Conservation (phyloP, 108 stramenopile species). For the Cyclotella sp. region DNA sequence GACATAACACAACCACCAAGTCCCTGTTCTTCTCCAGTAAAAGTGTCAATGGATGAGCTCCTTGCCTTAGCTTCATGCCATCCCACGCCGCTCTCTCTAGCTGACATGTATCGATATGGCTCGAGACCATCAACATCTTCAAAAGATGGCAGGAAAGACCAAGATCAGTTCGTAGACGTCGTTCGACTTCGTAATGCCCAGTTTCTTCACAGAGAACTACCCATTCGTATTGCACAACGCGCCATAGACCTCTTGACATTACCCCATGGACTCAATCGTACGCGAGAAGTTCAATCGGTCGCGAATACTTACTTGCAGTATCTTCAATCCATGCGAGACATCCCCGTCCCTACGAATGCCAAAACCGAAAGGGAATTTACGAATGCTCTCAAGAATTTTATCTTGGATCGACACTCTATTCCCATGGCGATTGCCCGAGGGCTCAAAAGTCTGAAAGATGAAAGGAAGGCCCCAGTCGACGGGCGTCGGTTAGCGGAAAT, state of each 20-base stretch:
- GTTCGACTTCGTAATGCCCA: slow-evolving; percentile 86
- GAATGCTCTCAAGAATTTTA: slow-evolving; percentile 43
- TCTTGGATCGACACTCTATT: slow-evolving; percentile 79
- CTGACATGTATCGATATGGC: slow-evolving; percentile 91
- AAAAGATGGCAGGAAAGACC: neutral
- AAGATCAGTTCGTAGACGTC: slow-evolving; percentile 33
- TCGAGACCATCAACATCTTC: slow-evolving; percentile 38
- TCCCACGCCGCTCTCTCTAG: slow-evolving; percentile 80
- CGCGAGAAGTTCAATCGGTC: slow-evolving; percentile 70
- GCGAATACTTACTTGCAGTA: slow-evolving; percentile 77
- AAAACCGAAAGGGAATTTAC: slow-evolving; percentile 77
- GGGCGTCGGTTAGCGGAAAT: slow-evolving; percentile 67
- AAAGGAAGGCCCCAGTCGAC: slow-evolving; percentile 50
- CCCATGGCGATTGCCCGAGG: slow-evolving; percentile 80
- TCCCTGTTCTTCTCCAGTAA: slow-evolving; percentile 4
- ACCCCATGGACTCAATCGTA: slow-evolving; percentile 78
- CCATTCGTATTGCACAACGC: slow-evolving; percentile 92
- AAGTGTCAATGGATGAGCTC: slow-evolving; percentile 68
- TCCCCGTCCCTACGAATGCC: slow-evolving; percentile 59
- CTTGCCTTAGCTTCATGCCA: slow-evolving; percentile 71
- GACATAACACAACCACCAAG: neutral
- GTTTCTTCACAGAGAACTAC: slow-evolving; percentile 90
- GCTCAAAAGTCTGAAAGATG: slow-evolving; percentile 53
- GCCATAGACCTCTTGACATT: slow-evolving; percentile 85
- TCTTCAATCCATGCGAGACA: slow-evolving; percentile 66